phyloP scores from a whole-genome alignment of 169 alveolate genomes.

The Cryptosporidium parvum region DNA sequence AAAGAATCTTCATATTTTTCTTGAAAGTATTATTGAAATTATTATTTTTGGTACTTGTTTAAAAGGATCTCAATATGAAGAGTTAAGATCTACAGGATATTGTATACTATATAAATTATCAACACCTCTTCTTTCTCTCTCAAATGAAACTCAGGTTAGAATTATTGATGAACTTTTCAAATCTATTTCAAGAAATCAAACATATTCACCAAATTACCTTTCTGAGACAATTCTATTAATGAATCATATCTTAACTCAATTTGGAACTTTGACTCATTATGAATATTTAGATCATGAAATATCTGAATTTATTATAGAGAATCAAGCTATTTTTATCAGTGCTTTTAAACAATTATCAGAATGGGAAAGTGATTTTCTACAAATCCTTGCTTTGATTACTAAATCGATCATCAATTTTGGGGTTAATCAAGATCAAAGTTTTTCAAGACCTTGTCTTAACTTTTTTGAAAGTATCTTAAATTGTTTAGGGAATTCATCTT shows the following conservation, averaged over 20 bases:
- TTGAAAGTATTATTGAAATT: slow-evolving; percentile 26
- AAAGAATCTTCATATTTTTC: slow-evolving; percentile 1
- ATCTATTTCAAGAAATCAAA: not conserved
- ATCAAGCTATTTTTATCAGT: not conserved
- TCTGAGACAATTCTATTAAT: slow-evolving; percentile 43
- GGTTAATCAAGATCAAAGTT: not conserved
- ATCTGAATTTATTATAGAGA: not conserved
- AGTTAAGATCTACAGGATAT: slow-evolving; percentile 69
- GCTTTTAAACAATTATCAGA: slow-evolving; percentile 16
- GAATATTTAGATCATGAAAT: not conserved
- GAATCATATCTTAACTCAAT: slow-evolving; percentile 24
- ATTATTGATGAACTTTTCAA: slow-evolving; percentile 20
- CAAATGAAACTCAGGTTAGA: slow-evolving; percentile 36
- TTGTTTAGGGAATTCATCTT: not conserved
- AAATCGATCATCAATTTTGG: slow-evolving; percentile 39
- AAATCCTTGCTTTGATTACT: slow-evolving; percentile 16
- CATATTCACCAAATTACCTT: not conserved
- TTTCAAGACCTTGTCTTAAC: not conserved
- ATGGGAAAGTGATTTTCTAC: slow-evolving; percentile 55
- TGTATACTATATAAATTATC: slow-evolving; percentile 58
- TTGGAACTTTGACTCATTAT: slow-evolving; percentile 4
- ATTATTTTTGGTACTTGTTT: slow-evolving; percentile 55
- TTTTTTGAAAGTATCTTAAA: slow-evolving; percentile 7
- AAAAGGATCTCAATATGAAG: slow-evolving; percentile 48
- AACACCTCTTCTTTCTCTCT: slow-evolving; percentile 17